phyloP scores from a whole-genome alignment of 768 basidiomycete genomes.

The Tylopilus vinaceipallidus region DNA sequence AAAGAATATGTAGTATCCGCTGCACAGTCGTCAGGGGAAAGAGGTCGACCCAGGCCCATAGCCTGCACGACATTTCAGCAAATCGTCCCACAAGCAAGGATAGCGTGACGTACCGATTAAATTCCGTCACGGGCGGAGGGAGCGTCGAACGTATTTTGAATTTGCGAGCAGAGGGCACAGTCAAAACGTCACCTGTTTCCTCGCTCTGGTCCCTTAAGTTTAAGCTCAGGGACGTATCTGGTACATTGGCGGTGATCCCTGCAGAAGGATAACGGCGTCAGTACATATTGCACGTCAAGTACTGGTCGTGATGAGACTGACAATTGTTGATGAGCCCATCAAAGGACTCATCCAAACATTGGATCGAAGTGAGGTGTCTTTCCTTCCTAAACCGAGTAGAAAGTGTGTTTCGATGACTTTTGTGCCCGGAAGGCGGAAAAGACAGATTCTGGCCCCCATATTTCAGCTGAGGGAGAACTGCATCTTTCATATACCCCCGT shows the following conservation, averaged over 20 bases:
- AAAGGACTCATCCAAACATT: constrained; percentile 25
- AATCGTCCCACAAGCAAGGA: background rate
- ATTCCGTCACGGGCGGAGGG: constrained; percentile 32
- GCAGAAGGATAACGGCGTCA: background rate
- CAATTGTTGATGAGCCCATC: constrained; percentile 30
- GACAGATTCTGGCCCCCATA: constrained; percentile 18
- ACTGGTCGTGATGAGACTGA: constrained; percentile 9
- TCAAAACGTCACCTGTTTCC: constrained; percentile 27
- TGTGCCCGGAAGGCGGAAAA: constrained; percentile 29
- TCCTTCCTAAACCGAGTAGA: constrained; percentile 32
- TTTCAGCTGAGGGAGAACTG: constrained; percentile 32
- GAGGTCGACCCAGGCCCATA: constrained; percentile 33
- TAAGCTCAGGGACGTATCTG: constrained; percentile 27
- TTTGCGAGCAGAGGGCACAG: constrained; percentile 31
- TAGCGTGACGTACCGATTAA: constrained; percentile 25
- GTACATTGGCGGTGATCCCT: constrained; percentile 32
- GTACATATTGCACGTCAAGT: background rate
- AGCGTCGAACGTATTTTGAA: constrained; percentile 26
- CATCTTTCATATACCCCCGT: constrained; percentile 34
- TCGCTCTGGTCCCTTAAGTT: constrained; percentile 25
- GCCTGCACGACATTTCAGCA: constrained; percentile 13
- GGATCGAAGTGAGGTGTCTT: constrained; percentile 32
- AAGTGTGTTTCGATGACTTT: constrained; percentile 35
- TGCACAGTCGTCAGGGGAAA: constrained; percentile 34
- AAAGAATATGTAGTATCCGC: constrained; percentile 43